These are phyloP conservation scores for Phlebiopsis gigantea DNA, from an alignment of 768 basidiomycete species.

Conservation along the genomic window DNA sequence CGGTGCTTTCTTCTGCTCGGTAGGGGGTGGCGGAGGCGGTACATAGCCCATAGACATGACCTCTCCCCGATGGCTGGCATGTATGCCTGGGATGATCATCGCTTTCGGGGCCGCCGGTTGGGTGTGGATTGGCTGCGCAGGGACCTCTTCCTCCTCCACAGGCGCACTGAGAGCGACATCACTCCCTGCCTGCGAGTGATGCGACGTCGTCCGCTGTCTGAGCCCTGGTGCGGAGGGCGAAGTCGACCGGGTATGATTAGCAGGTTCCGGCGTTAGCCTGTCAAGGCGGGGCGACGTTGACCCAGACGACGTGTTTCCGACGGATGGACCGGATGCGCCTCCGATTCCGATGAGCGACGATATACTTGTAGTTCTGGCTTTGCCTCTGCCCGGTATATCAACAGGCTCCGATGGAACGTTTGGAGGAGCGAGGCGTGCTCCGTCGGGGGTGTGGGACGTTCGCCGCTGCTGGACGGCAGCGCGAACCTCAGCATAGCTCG, in stretches of 20 bases:
- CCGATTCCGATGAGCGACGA: slow-evolving; percentile 19
- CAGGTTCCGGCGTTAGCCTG: background rate
- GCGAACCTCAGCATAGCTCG: slow-evolving; percentile 69
- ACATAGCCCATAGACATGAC: slow-evolving; percentile 82
- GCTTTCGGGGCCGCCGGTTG: slow-evolving; percentile 70
- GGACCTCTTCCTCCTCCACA: slow-evolving; percentile 26
- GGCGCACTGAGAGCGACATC: slow-evolving; percentile 16
- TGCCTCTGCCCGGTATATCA: slow-evolving; percentile 26
- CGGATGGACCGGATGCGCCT: slow-evolving; percentile 21
- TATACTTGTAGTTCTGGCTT: slow-evolving; percentile 22
- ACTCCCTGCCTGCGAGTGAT: slow-evolving; percentile 13
- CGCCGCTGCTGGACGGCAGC: slow-evolving; percentile 70
- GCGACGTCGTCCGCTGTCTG: slow-evolving; percentile 30
- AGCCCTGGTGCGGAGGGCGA: slow-evolving; percentile 17
- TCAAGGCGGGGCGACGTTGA: slow-evolving; percentile 19
- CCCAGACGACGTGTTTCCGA: slow-evolving; percentile 22
- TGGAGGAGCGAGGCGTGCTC: slow-evolving; percentile 14
- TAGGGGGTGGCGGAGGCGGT: slow-evolving; percentile 41
- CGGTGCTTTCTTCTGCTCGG: slow-evolving; percentile 38
- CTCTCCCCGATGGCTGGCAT: slow-evolving; percentile 78
- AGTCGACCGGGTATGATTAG: background rate
- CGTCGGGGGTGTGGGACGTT: slow-evolving; percentile 7
- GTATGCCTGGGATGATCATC: slow-evolving; percentile 87
- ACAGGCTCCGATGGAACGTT: slow-evolving; percentile 28
- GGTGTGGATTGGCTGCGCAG: slow-evolving; percentile 53